A percentile compares a stretch with the other conserved stretches of the same genome.
These are phyloP conservation scores for Phytophthora sp. DNA, from an alignment of 352 stramenopile genomes.

Conservation along the genomic window DNA sequence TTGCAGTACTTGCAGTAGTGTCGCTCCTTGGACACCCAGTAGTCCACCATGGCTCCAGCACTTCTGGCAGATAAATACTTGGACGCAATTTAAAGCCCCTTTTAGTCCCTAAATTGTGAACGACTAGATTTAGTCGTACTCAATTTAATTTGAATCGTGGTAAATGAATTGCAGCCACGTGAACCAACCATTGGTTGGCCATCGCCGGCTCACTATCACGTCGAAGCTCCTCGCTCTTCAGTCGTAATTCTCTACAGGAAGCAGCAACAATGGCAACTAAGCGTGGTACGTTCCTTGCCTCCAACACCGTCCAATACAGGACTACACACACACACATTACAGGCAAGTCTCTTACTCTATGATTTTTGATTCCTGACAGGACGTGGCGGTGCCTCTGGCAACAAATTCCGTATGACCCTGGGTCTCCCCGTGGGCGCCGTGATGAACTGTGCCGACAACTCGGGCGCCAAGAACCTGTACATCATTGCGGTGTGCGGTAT, in stretches of 20 bases:
- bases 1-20: conserved; percentile 92
- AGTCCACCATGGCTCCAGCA: conserved; percentile 56
- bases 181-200: too few species aligned
- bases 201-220: not conserved
- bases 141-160: too few species aligned
- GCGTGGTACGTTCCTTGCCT: conserved; percentile 55
- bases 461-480: conserved; percentile 99
- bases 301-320: not conserved
- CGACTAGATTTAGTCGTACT: not conserved
- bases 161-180: too few species aligned
- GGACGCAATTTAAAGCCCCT: not conserved
- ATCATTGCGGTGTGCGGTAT: conserved; percentile 99
- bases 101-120: conserved; percentile 2
- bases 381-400: conserved; percentile 96
- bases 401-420: conserved; percentile 99
- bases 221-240: conserved; percentile 29
- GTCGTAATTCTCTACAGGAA: conserved; percentile 88
- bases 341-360: conserved; percentile 5
- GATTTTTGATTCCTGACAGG: conserved; percentile 52
- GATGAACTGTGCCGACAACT: conserved; percentile 99
- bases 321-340: not conserved
- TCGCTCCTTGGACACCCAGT: conserved; percentile 69
- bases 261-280: conserved; percentile 85
- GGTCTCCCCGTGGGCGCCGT: conserved; percentile 98
- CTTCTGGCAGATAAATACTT: not conserved